phyloP scores from a whole-genome alignment of 805 yeast species.

The Ogataea corticis region DNA sequence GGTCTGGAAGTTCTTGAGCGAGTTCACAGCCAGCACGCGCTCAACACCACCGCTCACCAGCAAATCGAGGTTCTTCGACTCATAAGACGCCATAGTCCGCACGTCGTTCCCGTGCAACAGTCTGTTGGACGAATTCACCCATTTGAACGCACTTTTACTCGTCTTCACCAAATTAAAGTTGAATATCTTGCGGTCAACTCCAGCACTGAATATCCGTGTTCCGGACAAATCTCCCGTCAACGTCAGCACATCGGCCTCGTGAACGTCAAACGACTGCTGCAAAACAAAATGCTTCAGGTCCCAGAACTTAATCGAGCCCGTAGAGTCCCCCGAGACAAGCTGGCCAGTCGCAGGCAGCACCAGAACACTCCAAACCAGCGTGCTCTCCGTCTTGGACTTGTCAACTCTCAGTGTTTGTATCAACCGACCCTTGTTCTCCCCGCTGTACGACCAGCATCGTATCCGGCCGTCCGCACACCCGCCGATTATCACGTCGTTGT shows the following conservation, averaged over 20 bases:
- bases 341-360: constrained; percentile 65
- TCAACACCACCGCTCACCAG: constrained; percentile 86
- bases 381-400: constrained; percentile 79
- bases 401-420: constrained; percentile 88
- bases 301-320: constrained; percentile 94
- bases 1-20: constrained; percentile 65
- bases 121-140: constrained; percentile 78
- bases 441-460: constrained; percentile 69
- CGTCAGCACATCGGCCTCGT: constrained; percentile 88
- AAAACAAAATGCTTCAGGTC: constrained; percentile 75
- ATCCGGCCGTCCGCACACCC: constrained; percentile 96
- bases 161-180: constrained; percentile 57
- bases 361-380: constrained; percentile 85
- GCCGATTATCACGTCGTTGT: constrained; percentile 67
- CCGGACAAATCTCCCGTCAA: constrained; percentile 61
- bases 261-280: constrained; percentile 76
- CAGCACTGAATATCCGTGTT: constrained; percentile 76
- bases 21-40: constrained; percentile 63
- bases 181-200: constrained; percentile 90
- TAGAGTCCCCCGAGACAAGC: constrained; percentile 94
- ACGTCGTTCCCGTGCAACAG: constrained; percentile 85
- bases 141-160: constrained; percentile 44
- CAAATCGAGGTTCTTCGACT: constrained; percentile 64
- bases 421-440: constrained; percentile 58
- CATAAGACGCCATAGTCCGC: constrained; percentile 70